Base-by-base conservation (phyloP, 2,329 filamentous ascomycete genomes). In the Apiospora koreana region DNA sequence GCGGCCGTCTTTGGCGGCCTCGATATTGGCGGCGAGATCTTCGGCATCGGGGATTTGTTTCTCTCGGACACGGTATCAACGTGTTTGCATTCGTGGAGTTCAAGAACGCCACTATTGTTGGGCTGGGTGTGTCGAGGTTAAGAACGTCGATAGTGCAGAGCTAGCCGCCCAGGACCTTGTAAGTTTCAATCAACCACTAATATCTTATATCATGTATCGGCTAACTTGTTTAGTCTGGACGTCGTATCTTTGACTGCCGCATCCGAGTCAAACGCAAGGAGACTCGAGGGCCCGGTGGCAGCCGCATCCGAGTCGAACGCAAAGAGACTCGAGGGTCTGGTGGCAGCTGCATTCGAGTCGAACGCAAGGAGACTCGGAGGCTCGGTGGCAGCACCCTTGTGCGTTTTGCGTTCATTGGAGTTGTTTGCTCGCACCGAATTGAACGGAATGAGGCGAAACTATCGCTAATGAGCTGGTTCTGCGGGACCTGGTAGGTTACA, bases 51-150 rank as follows among this genome's bases (percentile, higher is more conserved):
- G n/a, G n/a, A n/a, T n/a, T n/a, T n/a, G n/a, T n/a, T n/a, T n/a
- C n/a, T n/a, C n/a, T n/a, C n/a, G n/a, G n/a, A n/a, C n/a, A 70
- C 16, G 70, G 72, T 16, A 64, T 75, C 8, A 74, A 73, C 1
- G 73, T 76, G 2, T 81, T 81, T 67, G 79, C 76, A 3, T 82
- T 81, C 65, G 77, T 86, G 5, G 83, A 85, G 73, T 85, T 86
- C 6, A 82, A 85, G 73, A 85, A 82, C 67, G 72, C 71, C 3
- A 78, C 78, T 18, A 43, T 43, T 3, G n/a, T n/a, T n/a, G n/a
- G n/a, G n/a, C n/a, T n/a, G n/a, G n/a, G n/a, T n/a, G n/a, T n/a
- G n/a, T n/a, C n/a, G n/a, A n/a, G n/a, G n/a, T n/a, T n/a, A n/a
- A n/a, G n/a, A n/a, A n/a, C n/a, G n/a, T n/a, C n/a, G n/a, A n/a